Evolutionary conservation across 257 asterid genomes (phyloP).

Genomic region (Solanum microdontum): DNA sequence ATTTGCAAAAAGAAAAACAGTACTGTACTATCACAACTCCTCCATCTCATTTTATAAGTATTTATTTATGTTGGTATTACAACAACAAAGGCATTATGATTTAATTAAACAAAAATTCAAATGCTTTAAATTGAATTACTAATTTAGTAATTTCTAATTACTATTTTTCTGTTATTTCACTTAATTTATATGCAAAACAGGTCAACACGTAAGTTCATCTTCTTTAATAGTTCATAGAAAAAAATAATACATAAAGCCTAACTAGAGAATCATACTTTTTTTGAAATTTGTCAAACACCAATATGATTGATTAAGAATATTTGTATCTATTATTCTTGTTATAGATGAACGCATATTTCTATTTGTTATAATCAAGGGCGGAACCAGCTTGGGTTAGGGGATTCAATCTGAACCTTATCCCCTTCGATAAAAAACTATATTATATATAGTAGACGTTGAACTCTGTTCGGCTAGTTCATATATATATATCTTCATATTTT

Average conservation of each 20-base stretch:
- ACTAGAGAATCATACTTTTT: neutral
- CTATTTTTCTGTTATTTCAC: too few relatives aligned
- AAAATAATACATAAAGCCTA: neutral
- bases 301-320: too few relatives aligned
- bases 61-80: neutral
- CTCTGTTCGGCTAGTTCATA: accelerated
- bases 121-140: neutral
- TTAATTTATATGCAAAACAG: neutral
- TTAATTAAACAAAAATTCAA: neutral
- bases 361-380: neutral
- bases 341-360: neutral
- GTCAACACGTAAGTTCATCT: neutral
- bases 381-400: neutral
- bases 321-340: neutral
- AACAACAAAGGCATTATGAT: neutral
- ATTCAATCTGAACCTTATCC: neutral
- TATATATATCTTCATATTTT: neutral
- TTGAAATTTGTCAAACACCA: neutral
- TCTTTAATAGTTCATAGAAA: neutral
- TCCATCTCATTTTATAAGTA: neutral
- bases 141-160: neutral
- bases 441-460: neutral
- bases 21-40: neutral
- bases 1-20: neutral
- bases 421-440: neutral